Evolutionary conservation across 2,329 filamentous ascomycete genomes (phyloP).

Genomic region (Xylariomycetidae sp.): DNA sequence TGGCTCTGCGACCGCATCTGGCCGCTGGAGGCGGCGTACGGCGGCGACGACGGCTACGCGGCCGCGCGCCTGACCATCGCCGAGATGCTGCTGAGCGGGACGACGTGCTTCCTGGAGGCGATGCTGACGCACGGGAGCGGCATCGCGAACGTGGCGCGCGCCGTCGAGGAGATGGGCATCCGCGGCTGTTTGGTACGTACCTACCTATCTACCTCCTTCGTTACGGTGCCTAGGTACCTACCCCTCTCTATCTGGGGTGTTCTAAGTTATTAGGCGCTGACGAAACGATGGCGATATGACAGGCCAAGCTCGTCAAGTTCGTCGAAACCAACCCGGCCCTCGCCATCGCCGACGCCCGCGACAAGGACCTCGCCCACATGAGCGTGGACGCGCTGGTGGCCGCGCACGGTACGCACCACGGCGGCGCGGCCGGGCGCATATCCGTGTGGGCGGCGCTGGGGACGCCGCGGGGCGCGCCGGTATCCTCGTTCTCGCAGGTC

Average conservation of each 20-base stretch:
- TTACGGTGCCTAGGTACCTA: too few species aligned
- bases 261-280: too few species aligned
- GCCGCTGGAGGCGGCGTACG: constrained; percentile 26
- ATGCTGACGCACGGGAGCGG: constrained; percentile 33
- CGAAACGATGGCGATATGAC: too few species aligned
- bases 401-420: constrained; percentile 25
- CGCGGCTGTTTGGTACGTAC: constrained; percentile 17
- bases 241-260: too few species aligned
- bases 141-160: constrained; percentile 15
- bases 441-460: constrained; percentile 42
- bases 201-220: neutral
- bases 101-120: constrained; percentile 46
- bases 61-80: constrained; percentile 31
- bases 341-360: constrained; percentile 29
- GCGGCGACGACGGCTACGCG: constrained; percentile 36
- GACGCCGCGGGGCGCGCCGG: constrained; percentile 38
- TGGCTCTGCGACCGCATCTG: constrained; percentile 37
- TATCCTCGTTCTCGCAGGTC: constrained; percentile 33
- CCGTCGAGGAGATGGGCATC: constrained; percentile 8
- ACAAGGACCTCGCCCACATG: constrained; percentile 30
- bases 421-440: constrained; percentile 32
- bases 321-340: constrained; percentile 27
- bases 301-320: constrained; percentile 32
- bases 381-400: constrained; percentile 25
- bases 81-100: constrained; percentile 40